phyloP scores from a whole-genome alignment of 805 yeast species.

The Komagataella populi region DNA sequence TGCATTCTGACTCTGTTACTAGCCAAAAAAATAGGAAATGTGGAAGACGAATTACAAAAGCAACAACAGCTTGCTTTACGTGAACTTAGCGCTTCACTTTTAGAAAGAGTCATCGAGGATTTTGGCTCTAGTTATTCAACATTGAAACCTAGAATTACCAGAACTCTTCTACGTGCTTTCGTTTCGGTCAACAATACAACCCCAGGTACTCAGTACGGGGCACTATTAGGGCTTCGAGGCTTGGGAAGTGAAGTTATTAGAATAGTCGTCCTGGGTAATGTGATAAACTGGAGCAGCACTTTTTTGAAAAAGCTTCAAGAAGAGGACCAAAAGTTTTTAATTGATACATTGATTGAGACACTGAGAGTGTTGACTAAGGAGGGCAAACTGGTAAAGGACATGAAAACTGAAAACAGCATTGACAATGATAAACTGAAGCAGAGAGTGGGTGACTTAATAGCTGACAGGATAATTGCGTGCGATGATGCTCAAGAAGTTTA shows the following conservation, averaged over 20 bases:
- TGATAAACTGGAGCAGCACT: slow-evolving; percentile 63
- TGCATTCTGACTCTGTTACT: slow-evolving; percentile 79
- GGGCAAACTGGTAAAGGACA: slow-evolving; percentile 25
- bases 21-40: slow-evolving; percentile 73
- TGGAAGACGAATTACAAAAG: slow-evolving; percentile 6
- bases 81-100: slow-evolving; percentile 75
- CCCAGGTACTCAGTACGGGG: slow-evolving; percentile 84
- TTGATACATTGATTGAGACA: slow-evolving; percentile 1
- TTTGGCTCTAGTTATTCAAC: slow-evolving; percentile 83
- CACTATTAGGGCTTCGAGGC: slow-evolving; percentile 71
- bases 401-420: slow-evolving; percentile 16
- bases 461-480: slow-evolving; percentile 32
- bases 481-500: slow-evolving; percentile 35
- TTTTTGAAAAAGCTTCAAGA: slow-evolving; percentile 24
- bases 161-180: slow-evolving; percentile 85
- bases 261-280: slow-evolving; percentile 71
- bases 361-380: slow-evolving; percentile 1
- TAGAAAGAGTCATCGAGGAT: slow-evolving; percentile 63
- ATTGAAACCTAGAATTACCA: slow-evolving; percentile 82
- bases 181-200: slow-evolving; percentile 40
- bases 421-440: slow-evolving; percentile 29
- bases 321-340: slow-evolving; percentile 5
- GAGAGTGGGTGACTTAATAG: slow-evolving; percentile 49
- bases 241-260: slow-evolving; percentile 83
- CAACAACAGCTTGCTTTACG: slow-evolving; percentile 45